Conservation (phyloP, 768 basidiomycete genomes). For the Aureoboletus auriporus region DNA sequence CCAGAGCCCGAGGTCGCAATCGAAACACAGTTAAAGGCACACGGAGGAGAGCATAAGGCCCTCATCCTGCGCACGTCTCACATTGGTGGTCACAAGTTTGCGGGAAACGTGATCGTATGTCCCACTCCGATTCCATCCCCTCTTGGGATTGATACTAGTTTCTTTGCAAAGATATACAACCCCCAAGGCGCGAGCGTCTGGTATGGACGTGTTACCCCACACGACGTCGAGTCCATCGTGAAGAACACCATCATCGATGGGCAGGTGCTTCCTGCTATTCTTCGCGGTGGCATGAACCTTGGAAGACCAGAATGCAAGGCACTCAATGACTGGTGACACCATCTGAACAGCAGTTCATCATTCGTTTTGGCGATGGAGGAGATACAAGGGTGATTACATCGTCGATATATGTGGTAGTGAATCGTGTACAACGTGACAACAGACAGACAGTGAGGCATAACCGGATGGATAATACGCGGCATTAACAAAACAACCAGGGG, state of each 20-base stretch:
- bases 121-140: not conserved
- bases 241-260: slow-evolving; percentile 85
- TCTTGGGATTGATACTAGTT: not conserved
- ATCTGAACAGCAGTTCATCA: not conserved
- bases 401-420: slow-evolving; percentile 23
- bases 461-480: slow-evolving; percentile 6
- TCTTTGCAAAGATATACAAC: slow-evolving; percentile 64
- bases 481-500: slow-evolving; percentile 4
- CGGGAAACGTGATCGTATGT: slow-evolving; percentile 87
- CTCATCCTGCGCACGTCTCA: slow-evolving; percentile 88
- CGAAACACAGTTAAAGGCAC: slow-evolving; percentile 40
- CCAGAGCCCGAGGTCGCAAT: slow-evolving; percentile 53
- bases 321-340: slow-evolving; percentile 65
- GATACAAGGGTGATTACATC: slow-evolving; percentile 20
- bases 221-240: slow-evolving; percentile 83
- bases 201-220: slow-evolving; percentile 91
- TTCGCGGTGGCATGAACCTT: slow-evolving; percentile 85
- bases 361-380: not conserved
- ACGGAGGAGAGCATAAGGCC: slow-evolving; percentile 57
- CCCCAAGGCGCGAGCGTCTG: slow-evolving; percentile 84
- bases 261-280: slow-evolving; percentile 75
- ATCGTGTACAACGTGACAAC: slow-evolving; percentile 19
- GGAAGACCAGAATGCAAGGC: slow-evolving; percentile 61
- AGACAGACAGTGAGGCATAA: slow-evolving; percentile 3
- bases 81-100: slow-evolving; percentile 90